phyloP scores from a whole-genome alignment of 768 basidiomycete species.

The Guyanaporus albipodus region DNA sequence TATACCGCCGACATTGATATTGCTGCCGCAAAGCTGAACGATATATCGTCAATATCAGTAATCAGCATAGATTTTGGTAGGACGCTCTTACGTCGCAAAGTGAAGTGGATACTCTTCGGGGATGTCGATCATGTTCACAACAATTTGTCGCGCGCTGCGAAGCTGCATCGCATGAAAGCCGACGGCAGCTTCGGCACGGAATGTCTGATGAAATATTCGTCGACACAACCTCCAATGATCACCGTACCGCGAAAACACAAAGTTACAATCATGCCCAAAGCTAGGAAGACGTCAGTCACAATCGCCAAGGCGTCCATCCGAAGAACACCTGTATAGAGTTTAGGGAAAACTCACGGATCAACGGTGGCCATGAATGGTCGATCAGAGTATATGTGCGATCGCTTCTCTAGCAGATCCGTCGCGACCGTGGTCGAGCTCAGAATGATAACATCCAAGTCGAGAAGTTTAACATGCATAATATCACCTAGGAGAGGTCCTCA shows the following conservation, averaged over 20 bases:
- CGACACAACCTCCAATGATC: conserved; percentile 9
- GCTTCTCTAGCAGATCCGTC: conserved; percentile 44
- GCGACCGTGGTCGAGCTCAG: conserved; percentile 42
- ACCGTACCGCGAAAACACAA: background rate
- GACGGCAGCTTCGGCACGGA: conserved; percentile 1
- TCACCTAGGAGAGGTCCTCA: too few species aligned
- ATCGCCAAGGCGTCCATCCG: background rate
- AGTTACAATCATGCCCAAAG: conserved; percentile 13
- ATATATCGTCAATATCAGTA: too few species aligned
- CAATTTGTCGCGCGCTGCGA: conserved; percentile 8
- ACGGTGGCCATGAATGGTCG: conserved; percentile 36
- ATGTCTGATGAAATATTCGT: conserved; percentile 19
- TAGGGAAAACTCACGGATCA: conserved; percentile 18
- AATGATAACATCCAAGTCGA: conserved; percentile 43
- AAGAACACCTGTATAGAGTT: background rate
- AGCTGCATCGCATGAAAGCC: conserved; percentile 16
- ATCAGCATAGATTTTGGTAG: too few species aligned
- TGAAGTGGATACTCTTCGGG: conserved; percentile 5
- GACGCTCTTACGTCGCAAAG: conserved; percentile 7
- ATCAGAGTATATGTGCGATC: conserved; percentile 47
- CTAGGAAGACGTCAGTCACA: background rate
- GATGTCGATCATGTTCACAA: conserved; percentile 8
- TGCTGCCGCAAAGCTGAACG: conserved; percentile 29
- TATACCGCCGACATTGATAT: conserved; percentile 24
- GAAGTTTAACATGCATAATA: conserved; percentile 47